A percentile compares a stretch with the other conserved stretches of the same genome.
Conservation (phyloP, 371 early-diverging fungal species). For the Mucor saturninus region DNA sequence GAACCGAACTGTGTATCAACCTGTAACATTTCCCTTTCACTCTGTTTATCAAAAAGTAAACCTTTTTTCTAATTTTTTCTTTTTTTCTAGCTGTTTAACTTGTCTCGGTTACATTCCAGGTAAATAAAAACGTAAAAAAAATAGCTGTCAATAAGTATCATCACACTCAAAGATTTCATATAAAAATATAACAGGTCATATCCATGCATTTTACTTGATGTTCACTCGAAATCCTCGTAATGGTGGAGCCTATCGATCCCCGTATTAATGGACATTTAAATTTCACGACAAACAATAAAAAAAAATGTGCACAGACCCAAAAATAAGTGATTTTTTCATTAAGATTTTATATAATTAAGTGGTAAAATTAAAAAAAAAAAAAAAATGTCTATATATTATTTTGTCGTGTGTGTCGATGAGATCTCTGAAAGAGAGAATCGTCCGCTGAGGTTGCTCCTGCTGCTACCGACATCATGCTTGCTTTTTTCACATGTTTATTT, state of each 20-base stretch:
- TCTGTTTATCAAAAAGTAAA: not conserved
- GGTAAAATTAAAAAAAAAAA: not conserved
- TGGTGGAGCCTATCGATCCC: not conserved
- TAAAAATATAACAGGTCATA: slow-evolving; percentile 16
- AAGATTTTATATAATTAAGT: too few species aligned
- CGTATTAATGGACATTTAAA: not conserved
- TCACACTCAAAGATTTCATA: too few species aligned
- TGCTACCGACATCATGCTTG: slow-evolving; percentile 15
- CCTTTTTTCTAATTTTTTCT: slow-evolving; percentile 2
- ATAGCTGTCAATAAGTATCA: too few species aligned
- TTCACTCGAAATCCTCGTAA: slow-evolving; percentile 13
- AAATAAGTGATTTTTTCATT: not conserved
- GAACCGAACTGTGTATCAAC: slow-evolving; percentile 34
- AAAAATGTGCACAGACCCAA: slow-evolving; percentile 13
- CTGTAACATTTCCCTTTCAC: slow-evolving; percentile 21
- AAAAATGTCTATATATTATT: not conserved
- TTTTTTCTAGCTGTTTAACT: slow-evolving; percentile 22
- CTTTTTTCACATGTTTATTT: slow-evolving; percentile 27
- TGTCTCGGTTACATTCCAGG: slow-evolving; percentile 27
- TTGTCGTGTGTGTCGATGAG: not conserved
- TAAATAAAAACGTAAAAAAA: not conserved
- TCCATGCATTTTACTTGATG: slow-evolving; percentile 35
- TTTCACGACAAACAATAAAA: not conserved
- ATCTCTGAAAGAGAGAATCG: not conserved
- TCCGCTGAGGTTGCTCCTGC: not conserved